These are phyloP conservation scores for Pyrenopolyporus hunteri DNA, from an alignment of 495 filamentous ascomycete genomes.

Conservation along the genomic window DNA sequence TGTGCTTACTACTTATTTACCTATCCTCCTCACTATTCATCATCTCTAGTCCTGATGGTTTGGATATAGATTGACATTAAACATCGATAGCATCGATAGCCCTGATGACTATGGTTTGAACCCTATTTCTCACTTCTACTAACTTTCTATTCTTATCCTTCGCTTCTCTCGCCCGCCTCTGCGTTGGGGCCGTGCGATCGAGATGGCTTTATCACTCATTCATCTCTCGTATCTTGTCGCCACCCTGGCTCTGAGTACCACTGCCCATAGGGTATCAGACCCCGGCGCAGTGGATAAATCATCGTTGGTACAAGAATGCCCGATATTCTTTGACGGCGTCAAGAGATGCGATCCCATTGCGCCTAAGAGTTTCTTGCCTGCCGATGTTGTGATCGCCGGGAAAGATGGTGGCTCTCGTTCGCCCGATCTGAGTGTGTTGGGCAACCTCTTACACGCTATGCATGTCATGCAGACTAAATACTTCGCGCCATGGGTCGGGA, in stretches of 20 bases:
- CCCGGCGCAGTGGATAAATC: neutral
- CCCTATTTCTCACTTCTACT: neutral
- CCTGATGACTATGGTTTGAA: constrained; percentile 22
- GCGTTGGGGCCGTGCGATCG: neutral
- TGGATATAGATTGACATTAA: neutral
- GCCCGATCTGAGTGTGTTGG: constrained; percentile 41
- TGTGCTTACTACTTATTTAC: constrained; percentile 8
- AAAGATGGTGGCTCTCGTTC: constrained; percentile 3
- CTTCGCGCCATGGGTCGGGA: constrained; percentile 78
- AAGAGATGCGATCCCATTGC: constrained; percentile 37
- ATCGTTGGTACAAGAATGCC: constrained; percentile 26
- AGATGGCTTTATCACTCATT: constrained; percentile 22
- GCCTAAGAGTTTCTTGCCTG: constrained; percentile 35
- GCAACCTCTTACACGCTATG: constrained; percentile 64
- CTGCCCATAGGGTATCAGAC: constrained; percentile 6
- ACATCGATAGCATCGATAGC: constrained; percentile 4
- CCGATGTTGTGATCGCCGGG: constrained; percentile 1
- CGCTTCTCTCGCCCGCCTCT: neutral
- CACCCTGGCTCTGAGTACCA: constrained; percentile 1
- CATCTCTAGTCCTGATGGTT: neutral
- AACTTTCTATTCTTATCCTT: constrained; percentile 6
- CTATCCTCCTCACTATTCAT: no score
- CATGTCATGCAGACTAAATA: constrained; percentile 77
- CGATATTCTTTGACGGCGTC: constrained; percentile 30
- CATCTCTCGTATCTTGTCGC: neutral